phyloP scores from a whole-genome alignment of 371 early-diverging fungal species.

The Mucor indicus region DNA sequence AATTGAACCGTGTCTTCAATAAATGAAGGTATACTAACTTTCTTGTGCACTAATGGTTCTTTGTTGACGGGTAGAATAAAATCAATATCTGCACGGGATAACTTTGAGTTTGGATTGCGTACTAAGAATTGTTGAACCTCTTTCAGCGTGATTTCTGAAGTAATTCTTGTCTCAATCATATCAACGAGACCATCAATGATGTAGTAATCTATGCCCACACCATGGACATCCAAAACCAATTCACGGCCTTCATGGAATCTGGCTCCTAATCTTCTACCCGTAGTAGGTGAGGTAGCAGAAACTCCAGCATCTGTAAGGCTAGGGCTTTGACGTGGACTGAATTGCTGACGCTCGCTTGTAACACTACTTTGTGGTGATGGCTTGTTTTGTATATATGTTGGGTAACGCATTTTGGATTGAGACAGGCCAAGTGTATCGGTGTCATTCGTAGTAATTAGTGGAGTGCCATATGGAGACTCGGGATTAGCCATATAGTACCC shows the following conservation, averaged over 20 bases:
- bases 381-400: slow-evolving; percentile 13
- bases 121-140: slow-evolving; percentile 70
- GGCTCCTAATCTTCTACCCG: not conserved
- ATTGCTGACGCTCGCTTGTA: slow-evolving; percentile 20
- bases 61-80: slow-evolving; percentile 64
- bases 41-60: slow-evolving; percentile 30
- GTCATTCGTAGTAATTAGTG: not conserved
- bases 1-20: slow-evolving; percentile 61
- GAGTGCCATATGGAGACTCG: slow-evolving; percentile 14
- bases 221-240: slow-evolving; percentile 70
- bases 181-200: slow-evolving; percentile 68
- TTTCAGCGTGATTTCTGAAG: slow-evolving; percentile 59
- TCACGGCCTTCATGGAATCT: slow-evolving; percentile 48
- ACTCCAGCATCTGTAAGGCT: slow-evolving; percentile 12
- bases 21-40: slow-evolving; percentile 47
- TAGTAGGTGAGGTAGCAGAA: slow-evolving; percentile 8
- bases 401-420: slow-evolving; percentile 16
- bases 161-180: slow-evolving; percentile 62
- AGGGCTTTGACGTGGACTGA: slow-evolving; percentile 20
- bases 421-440: slow-evolving; percentile 14
- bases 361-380: slow-evolving; percentile 33
- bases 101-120: slow-evolving; percentile 64
- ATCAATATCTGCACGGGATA: slow-evolving; percentile 67
- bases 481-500: slow-evolving; percentile 6
- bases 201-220: slow-evolving; percentile 65